phyloP scores from a whole-genome alignment of 1,139 yeast genomes.

The Debaryomyces psychrophilus region DNA sequence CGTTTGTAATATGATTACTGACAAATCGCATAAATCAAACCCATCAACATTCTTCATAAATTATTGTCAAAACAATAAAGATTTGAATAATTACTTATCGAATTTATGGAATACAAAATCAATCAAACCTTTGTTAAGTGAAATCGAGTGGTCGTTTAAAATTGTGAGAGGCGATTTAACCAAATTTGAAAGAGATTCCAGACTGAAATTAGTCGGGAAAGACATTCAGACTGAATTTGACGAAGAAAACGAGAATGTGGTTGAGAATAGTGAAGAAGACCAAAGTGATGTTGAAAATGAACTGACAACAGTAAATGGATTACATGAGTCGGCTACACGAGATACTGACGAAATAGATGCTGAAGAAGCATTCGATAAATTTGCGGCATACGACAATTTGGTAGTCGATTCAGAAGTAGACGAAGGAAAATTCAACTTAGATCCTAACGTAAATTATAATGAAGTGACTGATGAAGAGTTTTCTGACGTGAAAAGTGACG shows the following conservation, averaged over 20 bases:
- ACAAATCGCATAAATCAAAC: conserved; percentile 35
- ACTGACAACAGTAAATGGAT: neutral
- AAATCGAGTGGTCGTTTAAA: conserved; percentile 61
- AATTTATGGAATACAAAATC: conserved; percentile 60
- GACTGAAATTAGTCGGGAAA: conserved; percentile 32
- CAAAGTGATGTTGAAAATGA: conserved; percentile 18
- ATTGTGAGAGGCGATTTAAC: conserved; percentile 62
- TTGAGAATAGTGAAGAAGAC: conserved; percentile 22
- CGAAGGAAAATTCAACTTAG: conserved; percentile 33
- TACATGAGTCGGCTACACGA: neutral
- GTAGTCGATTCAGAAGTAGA: conserved; percentile 62
- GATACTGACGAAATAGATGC: conserved; percentile 16
- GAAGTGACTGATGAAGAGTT: conserved; percentile 67
- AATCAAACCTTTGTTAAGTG: conserved; percentile 48
- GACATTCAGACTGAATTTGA: conserved; percentile 18
- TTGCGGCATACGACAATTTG: conserved; percentile 53
- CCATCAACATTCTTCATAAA: conserved; percentile 55
- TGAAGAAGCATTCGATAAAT: conserved; percentile 28
- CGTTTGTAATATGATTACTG: conserved; percentile 24
- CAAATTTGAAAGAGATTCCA: conserved; percentile 41
- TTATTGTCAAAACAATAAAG: conserved; percentile 45
- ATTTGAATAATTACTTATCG: conserved; percentile 52
- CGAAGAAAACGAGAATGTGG: conserved; percentile 20
- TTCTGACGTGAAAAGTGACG: conserved; percentile 37
- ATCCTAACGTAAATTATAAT: conserved; percentile 55